Evolutionary conservation across 139 green algal genomes (phyloP), one percentile per base, ranked within the genome.

Genomic region (Mesostigma viride): DNA sequence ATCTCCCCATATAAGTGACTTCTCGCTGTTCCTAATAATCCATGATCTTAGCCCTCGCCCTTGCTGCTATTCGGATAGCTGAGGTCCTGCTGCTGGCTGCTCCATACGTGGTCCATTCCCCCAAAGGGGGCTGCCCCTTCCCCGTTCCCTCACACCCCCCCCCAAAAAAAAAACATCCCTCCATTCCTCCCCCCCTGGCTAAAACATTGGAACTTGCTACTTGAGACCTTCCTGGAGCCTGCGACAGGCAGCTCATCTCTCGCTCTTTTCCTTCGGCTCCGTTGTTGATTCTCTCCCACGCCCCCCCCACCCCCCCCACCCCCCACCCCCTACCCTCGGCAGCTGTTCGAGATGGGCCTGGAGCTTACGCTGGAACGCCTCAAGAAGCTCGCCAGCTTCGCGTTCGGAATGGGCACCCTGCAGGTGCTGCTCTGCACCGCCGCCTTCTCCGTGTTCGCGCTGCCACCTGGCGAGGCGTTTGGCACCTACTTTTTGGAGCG

Each of bases 331-430:
- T n/a, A n/a, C n/a, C n/a, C n/a, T n/a, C n/a, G n/a, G n/a, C n/a
- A 74, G 69, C 80, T 97, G 31, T 97, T 96, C 76, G 91, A 97
- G 68, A 97, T 97, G 89, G 91, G 91, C 0, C 74, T 97, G 60
- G 91, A 97, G 81, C 83, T 97, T 34, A 88, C 80, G 1, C 51
- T 94, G 22, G 87, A 92, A 64, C 82, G 90, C 0, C 80, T 97
- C 22, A 89, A 89, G 80, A 81, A 82, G 3, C 78, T 97, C 35
- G 88, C 88, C 32, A 94, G 93, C 73, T 97, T 88, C 65, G 90
- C 90, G 0, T 97, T 97, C 79, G 90, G 89, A 11, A 77, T 97
- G 36, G 91, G 91, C 26, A 77, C 77, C 1, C 65, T 88, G 0
- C 89, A 95, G 69, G 67, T 97, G 75, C 2, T 87, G 5, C 11